Evolutionary conservation across 495 filamentous ascomycete genomes (phyloP).

Genomic region (Penicillium lagena): DNA sequence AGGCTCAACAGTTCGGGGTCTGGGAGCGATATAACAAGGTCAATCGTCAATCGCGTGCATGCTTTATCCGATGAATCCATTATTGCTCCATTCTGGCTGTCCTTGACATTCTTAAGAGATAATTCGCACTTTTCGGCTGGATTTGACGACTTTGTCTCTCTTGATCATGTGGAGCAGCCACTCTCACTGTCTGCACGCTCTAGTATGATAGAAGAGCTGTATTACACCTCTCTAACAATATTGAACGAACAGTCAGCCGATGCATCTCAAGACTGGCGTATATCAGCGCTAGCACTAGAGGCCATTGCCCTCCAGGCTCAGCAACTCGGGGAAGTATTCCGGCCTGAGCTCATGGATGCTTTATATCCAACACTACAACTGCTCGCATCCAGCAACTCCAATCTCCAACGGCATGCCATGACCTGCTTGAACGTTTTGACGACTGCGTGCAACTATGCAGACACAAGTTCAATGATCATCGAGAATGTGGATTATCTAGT

Average conservation of each 20-base stretch:
- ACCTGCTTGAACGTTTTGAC: conserved; percentile 76
- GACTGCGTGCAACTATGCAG: conserved; percentile 63
- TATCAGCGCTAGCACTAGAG: conserved; percentile 67
- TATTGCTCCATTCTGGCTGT: conserved; percentile 76
- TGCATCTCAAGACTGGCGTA: conserved; percentile 58
- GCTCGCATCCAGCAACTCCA: conserved; percentile 64
- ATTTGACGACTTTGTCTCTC: conserved; percentile 60
- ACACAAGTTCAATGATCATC: conserved; percentile 72
- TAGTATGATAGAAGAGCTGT: conserved; percentile 68
- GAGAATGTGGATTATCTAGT: conserved; percentile 96
- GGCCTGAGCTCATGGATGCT: conserved; percentile 81
- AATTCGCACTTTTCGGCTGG: conserved; percentile 36
- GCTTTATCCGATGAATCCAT: conserved; percentile 46
- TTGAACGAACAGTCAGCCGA: conserved; percentile 46
- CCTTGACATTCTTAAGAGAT: conserved; percentile 61
- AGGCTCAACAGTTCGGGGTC: conserved; percentile 34
- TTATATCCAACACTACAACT: conserved; percentile 84
- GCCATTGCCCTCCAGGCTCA: conserved; percentile 65
- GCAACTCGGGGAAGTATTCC: conserved; percentile 62
- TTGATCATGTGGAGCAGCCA: conserved; percentile 30
- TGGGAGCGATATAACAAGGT: conserved; percentile 40
- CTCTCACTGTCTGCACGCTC: conserved; percentile 36
- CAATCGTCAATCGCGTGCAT: conserved; percentile 54
- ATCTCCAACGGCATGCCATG: conserved; percentile 76
- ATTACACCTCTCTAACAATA: conserved; percentile 64